Evolutionary conservation across 2,329 filamentous ascomycete genomes (phyloP).

Genomic region (Epichloe sibirici): DNA sequence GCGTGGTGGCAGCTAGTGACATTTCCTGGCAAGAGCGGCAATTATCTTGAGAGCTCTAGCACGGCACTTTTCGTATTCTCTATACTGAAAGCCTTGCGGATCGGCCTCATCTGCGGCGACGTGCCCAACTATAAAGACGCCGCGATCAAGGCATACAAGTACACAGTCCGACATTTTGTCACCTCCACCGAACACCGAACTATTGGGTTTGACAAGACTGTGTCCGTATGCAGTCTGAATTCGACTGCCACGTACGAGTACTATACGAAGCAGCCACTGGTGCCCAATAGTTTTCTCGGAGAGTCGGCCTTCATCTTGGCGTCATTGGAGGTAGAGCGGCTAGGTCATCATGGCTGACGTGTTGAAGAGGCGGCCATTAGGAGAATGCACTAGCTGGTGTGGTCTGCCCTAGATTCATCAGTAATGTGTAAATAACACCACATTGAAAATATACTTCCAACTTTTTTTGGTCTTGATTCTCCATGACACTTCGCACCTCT

Average conservation of each 20-base stretch:
- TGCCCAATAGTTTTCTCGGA: slow-evolving; percentile 26
- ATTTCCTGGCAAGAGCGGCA: slow-evolving; percentile 38
- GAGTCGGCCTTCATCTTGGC: slow-evolving; percentile 25
- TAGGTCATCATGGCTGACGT: background rate
- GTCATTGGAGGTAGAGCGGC: slow-evolving; percentile 22
- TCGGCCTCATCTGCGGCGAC: background rate
- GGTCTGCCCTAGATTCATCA: too few relatives aligned
- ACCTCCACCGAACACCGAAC: slow-evolving; percentile 28
- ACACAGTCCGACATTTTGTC: slow-evolving; percentile 32
- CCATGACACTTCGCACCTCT: too few relatives aligned
- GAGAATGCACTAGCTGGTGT: too few relatives aligned
- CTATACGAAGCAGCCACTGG: slow-evolving; percentile 22
- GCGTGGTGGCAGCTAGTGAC: slow-evolving; percentile 44
- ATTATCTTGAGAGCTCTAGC: slow-evolving; percentile 49
- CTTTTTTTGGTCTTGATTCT: too few relatives aligned
- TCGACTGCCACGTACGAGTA: slow-evolving; percentile 29
- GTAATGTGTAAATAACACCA: too few relatives aligned
- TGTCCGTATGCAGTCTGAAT: slow-evolving; percentile 28
- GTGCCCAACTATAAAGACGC: slow-evolving; percentile 10
- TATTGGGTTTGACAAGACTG: slow-evolving; percentile 26
- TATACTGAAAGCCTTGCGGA: slow-evolving; percentile 9
- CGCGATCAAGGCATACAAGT: slow-evolving; percentile 16
- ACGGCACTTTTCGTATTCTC: slow-evolving; percentile 45
- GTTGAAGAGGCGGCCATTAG: background rate
- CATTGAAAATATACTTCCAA: too few relatives aligned